Evolutionary conservation across 768 basidiomycete genomes (phyloP), one percentile per base, ranked within the genome.

Genomic region (Suillus discolor): DNA sequence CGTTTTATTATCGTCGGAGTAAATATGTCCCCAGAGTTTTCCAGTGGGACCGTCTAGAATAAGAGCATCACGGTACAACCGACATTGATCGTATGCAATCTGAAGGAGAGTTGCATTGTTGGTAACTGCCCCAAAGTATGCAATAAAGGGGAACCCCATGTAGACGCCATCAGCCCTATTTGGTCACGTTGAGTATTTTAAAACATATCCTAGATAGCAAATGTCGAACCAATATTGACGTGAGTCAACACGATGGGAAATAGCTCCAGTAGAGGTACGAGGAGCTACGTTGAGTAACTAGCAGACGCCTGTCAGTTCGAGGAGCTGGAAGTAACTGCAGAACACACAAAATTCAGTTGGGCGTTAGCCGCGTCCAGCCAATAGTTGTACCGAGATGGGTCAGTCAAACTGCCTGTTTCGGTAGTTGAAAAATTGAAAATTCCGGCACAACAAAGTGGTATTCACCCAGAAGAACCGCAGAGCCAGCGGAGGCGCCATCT

Each of bases 81-180:
- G 67, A 62, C 79, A 80, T 68, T 83, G 81, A 47, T 75, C 71
- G 67, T 82, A 81, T 5, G 77, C 81, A 25, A 73, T 70, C 63
- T 79, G 74, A 2, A 83, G 66, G n/a, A 82, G 76, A 18, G 75
- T 75, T 53, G 76, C 74, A 64, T 83, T 79, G 13, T 68, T 63
- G 31, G 67, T 71, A 25, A 76, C 65, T 6, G 74, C 79, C 6
- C 77, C 82, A 69, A 79, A 81, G 67, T 76, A 79, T 25, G 82
- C 81, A 41, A 83, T 72, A 71, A 79, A 83, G 12, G 82, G 82
- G 28, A 80, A 80, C 2, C 78, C 81, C 81, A 82, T 81, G 68
- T 77, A 82, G 0, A 82, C 76, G 20, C 71, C 75, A 66, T 80
- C 79, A 38, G 79, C 74, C 79, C 77, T 77, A 41, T 59, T 41